Percentiles rank a stretch among this genome's conserved stretches.
These are phyloP conservation scores for Chlamydomonas reinhardtii DNA, from an alignment of 163 green algal genomes.

Conservation along the genomic window DNA sequence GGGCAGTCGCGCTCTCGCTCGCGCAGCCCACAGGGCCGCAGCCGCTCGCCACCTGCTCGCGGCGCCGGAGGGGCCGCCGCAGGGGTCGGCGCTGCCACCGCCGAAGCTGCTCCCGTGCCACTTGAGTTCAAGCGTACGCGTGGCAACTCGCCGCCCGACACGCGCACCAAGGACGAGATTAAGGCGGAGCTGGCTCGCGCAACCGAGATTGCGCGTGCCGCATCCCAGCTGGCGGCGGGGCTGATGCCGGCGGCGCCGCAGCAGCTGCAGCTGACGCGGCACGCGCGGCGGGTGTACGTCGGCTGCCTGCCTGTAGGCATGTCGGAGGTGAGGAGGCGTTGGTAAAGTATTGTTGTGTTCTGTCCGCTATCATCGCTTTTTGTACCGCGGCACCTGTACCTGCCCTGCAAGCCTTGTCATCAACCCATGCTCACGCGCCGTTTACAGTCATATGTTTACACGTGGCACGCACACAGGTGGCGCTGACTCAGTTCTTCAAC, in stretches of 20 bases:
- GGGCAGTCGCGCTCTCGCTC: neutral
- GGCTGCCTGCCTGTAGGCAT: constrained; percentile 51
- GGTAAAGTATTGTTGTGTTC: neutral
- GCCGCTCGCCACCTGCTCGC: neutral
- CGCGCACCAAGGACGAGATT: constrained; percentile 57
- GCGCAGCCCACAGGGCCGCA: too few relatives aligned
- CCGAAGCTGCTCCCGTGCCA: too few relatives aligned
- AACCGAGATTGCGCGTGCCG: constrained; percentile 31
- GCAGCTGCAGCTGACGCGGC: constrained; percentile 55
- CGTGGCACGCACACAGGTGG: neutral
- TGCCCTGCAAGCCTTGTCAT: too few relatives aligned
- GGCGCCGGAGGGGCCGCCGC: neutral
- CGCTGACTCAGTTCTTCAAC: constrained; percentile 61
- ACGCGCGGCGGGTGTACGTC: constrained; percentile 59
- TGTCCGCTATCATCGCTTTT: too few relatives aligned
- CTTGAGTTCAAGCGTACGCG: too few relatives aligned
- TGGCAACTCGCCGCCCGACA: too few relatives aligned
- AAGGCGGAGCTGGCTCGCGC: constrained; percentile 38
- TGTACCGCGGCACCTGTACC: too few relatives aligned
- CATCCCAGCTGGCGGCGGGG: neutral
- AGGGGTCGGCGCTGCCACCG: too few relatives aligned
- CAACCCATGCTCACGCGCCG: too few relatives aligned
- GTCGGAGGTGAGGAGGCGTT: constrained; percentile 1
- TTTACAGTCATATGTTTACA: too few relatives aligned
- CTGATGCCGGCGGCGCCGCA: constrained; percentile 13